These are phyloP conservation scores for Mortierella sp. DNA, from an alignment of 371 early-diverging fungal genomes.

Conservation along the genomic window DNA sequence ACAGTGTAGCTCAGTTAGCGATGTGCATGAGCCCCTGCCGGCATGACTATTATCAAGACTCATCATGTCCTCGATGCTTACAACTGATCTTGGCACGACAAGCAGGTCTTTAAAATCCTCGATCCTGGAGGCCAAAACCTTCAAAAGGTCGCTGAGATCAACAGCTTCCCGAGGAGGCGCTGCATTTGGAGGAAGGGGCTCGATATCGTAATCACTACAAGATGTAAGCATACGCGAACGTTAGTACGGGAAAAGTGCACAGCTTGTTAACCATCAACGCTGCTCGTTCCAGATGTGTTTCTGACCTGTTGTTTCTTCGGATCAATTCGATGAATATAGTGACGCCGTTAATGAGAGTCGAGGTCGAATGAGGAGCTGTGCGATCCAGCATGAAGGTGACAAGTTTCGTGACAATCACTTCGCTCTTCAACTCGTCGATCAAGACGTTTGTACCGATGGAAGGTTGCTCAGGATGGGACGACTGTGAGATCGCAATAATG, in stretches of 20 bases:
- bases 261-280: no score
- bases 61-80: conserved; percentile 56
- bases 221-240: no score
- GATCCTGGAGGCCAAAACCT: conserved; percentile 78
- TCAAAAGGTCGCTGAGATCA: conserved; percentile 84
- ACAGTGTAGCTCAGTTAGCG: no score
- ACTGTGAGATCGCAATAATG: conserved; percentile 89
- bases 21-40: no score
- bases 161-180: conserved; percentile 59
- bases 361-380: conserved; percentile 79
- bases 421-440: conserved; percentile 87
- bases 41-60: no score
- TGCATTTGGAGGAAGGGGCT: conserved; percentile 46
- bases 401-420: conserved; percentile 72
- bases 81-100: conserved; percentile 67
- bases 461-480: conserved; percentile 74
- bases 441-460: conserved; percentile 77
- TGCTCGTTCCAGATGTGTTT: no score
- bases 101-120: conserved; percentile 74
- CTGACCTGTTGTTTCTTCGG: conserved; percentile 86
- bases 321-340: conserved; percentile 96
- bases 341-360: conserved; percentile 90
- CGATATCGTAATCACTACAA: conserved; percentile 66
- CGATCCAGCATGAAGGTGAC: conserved; percentile 90
- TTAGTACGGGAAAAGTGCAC: no score